Percentiles rank a stretch among this genome's conserved stretches.
Evolutionary conservation across 2,329 filamentous ascomycete genomes (phyloP).

Genomic region (Exserohilum rostratum): DNA sequence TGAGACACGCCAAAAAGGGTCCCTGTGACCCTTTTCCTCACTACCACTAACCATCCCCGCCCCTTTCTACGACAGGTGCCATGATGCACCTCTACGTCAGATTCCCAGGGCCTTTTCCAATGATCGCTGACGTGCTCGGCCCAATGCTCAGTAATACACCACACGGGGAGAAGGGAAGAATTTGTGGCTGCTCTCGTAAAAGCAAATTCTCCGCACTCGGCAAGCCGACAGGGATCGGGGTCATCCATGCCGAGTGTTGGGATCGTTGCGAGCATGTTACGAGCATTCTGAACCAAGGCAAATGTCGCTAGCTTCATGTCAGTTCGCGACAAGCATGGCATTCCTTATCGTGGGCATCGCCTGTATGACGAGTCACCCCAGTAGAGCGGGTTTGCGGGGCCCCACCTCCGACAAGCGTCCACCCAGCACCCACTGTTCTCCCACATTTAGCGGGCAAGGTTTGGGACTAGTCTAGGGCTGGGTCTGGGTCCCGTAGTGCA

Average conservation of each 20-base stretch:
- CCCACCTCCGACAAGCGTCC: conserved; percentile 28
- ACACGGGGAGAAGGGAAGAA: neutral
- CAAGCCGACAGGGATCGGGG: neutral
- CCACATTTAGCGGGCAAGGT: conserved; percentile 20
- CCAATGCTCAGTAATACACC: neutral
- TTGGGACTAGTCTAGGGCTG: conserved; percentile 19
- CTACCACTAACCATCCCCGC: neutral
- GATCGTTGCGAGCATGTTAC: neutral
- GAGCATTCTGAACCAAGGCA: neutral
- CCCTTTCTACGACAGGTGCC: neutral
- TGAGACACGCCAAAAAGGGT: conserved; percentile 1
- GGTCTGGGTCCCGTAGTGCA: conserved; percentile 11
- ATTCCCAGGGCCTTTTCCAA: neutral
- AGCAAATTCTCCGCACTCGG: neutral
- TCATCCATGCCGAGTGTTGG: neutral
- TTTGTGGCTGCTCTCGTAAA: neutral
- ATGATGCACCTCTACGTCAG: neutral
- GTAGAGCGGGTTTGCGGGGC: conserved; percentile 34
- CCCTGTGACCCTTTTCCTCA: conserved; percentile 13
- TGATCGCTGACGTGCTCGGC: neutral
- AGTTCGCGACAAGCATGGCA: neutral
- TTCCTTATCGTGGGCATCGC: neutral
- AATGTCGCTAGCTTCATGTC: conserved; percentile 1
- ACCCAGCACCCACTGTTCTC: conserved; percentile 20
- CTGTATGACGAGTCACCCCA: neutral